Percentiles rank a stretch among this genome's conserved stretches.
Evolutionary conservation across 2,329 filamentous ascomycete species (phyloP).

Genomic region (Talaromyces atroroseus): DNA sequence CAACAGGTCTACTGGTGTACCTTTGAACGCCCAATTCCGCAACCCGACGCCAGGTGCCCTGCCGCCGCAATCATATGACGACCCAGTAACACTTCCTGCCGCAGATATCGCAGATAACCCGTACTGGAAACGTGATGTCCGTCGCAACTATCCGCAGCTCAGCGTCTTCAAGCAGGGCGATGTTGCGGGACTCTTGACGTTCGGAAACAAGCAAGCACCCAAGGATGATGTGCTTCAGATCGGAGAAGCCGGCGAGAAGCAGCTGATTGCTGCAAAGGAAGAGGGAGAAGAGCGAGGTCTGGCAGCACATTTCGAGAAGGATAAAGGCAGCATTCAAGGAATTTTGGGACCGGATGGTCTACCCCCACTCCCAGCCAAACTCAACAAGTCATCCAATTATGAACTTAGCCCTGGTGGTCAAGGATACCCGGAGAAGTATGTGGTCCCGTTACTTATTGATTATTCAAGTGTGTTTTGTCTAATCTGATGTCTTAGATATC

Average conservation of each 20-base stretch:
- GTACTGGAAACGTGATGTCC: slow-evolving; percentile 91
- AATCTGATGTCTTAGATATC: slow-evolving; percentile 30
- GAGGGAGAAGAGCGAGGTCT: slow-evolving; percentile 68
- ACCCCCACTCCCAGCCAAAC: slow-evolving; percentile 78
- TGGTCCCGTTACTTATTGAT: slow-evolving; percentile 29
- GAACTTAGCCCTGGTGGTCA: slow-evolving; percentile 61
- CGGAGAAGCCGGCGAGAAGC: slow-evolving; percentile 65
- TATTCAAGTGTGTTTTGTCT: slow-evolving; percentile 23
- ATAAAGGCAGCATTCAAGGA: slow-evolving; percentile 48
- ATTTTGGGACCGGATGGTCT: slow-evolving; percentile 71
- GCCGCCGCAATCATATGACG: slow-evolving; percentile 68
- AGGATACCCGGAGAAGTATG: slow-evolving; percentile 65
- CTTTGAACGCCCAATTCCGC: slow-evolving; percentile 87
- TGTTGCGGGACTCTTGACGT: slow-evolving; percentile 74
- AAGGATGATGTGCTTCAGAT: slow-evolving; percentile 72
- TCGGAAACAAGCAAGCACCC: slow-evolving; percentile 75
- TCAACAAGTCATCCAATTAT: slow-evolving; percentile 55
- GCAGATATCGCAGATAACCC: slow-evolving; percentile 85
- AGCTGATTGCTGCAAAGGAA: slow-evolving; percentile 71
- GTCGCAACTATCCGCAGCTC: slow-evolving; percentile 73
- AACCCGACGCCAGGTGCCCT: slow-evolving; percentile 72
- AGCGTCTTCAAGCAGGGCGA: slow-evolving; percentile 79
- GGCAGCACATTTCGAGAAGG: slow-evolving; percentile 66
- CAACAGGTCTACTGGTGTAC: slow-evolving; percentile 83
- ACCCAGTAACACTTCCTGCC: slow-evolving; percentile 77